phyloP scores from a whole-genome alignment of 2,329 filamentous ascomycete genomes.

The Emergomyces africanus region DNA sequence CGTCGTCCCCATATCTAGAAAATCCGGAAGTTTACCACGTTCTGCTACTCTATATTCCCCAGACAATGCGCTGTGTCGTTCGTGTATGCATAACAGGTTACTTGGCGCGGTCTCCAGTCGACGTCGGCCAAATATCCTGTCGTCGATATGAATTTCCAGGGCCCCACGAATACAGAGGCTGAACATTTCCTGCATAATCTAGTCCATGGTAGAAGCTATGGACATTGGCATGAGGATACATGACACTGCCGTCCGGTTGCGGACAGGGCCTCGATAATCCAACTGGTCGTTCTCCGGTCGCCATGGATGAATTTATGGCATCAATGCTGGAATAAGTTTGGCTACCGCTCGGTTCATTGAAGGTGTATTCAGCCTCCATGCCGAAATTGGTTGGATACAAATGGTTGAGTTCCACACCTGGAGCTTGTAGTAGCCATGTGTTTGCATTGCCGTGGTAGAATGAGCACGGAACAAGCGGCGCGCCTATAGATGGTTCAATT shows the following conservation, averaged over 20 bases:
- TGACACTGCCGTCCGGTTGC: background rate
- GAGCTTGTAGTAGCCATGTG: background rate
- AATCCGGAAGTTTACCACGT: background rate
- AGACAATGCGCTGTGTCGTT: background rate
- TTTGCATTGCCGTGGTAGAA: background rate
- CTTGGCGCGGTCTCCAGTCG: slow-evolving; percentile 2
- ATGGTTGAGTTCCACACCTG: slow-evolving; percentile 1
- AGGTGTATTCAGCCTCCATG: background rate
- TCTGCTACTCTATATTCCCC: background rate
- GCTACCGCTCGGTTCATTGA: background rate
- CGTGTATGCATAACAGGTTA: background rate
- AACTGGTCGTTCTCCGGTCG: background rate
- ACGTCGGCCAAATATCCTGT: background rate
- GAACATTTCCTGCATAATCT: background rate
- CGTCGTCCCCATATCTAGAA: background rate
- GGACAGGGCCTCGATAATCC: background rate
- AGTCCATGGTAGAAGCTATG: background rate
- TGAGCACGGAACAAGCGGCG: background rate
- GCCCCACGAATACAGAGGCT: background rate
- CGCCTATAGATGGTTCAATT: background rate
- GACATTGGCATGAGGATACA: background rate
- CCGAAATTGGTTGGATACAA: background rate
- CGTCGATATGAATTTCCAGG: background rate
- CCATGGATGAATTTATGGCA: background rate
- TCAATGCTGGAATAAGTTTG: background rate